These are phyloP conservation scores for Botrytis tulipae DNA, from an alignment of 2,329 filamentous ascomycete species.

Conservation along the genomic window DNA sequence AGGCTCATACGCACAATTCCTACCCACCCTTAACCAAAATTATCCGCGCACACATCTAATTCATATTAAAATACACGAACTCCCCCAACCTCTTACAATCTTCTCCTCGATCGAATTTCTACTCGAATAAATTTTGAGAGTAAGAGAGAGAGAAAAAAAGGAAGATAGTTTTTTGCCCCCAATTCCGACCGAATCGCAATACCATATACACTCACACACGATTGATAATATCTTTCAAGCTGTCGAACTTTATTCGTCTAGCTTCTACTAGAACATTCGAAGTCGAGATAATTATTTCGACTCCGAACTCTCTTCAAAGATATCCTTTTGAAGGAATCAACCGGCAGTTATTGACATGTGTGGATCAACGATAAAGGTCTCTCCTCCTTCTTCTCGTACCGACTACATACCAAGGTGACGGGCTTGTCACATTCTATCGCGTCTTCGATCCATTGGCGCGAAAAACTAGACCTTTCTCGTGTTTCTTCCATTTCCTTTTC, in stretches of 20 bases:
- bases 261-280: slow-evolving; percentile 34
- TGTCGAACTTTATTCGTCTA: slow-evolving; percentile 24
- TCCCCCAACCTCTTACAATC: slow-evolving; percentile 13
- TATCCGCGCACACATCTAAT: neutral
- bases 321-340: slow-evolving; percentile 33
- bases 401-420: slow-evolving; percentile 42
- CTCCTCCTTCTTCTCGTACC: slow-evolving; percentile 40
- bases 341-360: slow-evolving; percentile 40
- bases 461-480: slow-evolving; percentile 11
- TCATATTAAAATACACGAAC: slow-evolving; percentile 8
- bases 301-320: slow-evolving; percentile 27
- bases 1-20: neutral
- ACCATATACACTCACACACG: neutral
- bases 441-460: slow-evolving; percentile 25
- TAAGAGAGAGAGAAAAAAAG: neutral
- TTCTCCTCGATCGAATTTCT: slow-evolving; percentile 10
- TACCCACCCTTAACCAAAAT: neutral
- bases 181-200: neutral
- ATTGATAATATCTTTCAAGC: slow-evolving; percentile 14
- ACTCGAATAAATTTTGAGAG: slow-evolving; percentile 1
- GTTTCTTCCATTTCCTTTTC: slow-evolving; percentile 21
- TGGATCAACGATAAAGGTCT: slow-evolving; percentile 40
- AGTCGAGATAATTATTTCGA: slow-evolving; percentile 31
- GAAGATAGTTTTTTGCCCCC: neutral
- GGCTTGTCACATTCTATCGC: slow-evolving; percentile 37